Conservation (phyloP, 2,329 filamentous ascomycete genomes). For the Microthyrium microscopicum region DNA sequence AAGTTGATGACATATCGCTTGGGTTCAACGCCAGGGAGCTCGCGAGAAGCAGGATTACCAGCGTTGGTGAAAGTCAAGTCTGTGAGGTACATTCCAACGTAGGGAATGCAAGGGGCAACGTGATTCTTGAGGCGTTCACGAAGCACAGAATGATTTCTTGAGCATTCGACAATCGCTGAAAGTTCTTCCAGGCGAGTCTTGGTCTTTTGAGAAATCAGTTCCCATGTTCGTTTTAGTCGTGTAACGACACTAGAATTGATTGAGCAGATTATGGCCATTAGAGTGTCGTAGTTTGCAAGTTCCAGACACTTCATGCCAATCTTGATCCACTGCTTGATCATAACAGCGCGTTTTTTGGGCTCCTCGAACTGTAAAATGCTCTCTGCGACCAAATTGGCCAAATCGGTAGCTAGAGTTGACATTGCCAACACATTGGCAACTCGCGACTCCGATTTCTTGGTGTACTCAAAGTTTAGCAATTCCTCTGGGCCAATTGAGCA, state of each 20-base stretch:
- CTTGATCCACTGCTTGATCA: slow-evolving; percentile 95
- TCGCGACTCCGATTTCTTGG: slow-evolving; percentile 63
- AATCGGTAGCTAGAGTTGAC: slow-evolving; percentile 79
- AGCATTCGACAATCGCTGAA: slow-evolving; percentile 71
- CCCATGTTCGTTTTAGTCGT: slow-evolving; percentile 83
- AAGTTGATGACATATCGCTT: slow-evolving; percentile 70
- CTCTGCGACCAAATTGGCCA: slow-evolving; percentile 85
- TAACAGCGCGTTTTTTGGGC: slow-evolving; percentile 72
- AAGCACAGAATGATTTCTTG: slow-evolving; percentile 79
- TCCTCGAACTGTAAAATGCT: slow-evolving; percentile 81
- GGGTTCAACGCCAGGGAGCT: slow-evolving; percentile 45
- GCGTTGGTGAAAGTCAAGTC: slow-evolving; percentile 93
- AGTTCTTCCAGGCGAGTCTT: slow-evolving; percentile 64
- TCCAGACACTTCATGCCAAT: slow-evolving; percentile 73
- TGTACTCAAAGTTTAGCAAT: slow-evolving; percentile 83
- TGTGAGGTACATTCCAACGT: slow-evolving; percentile 90
- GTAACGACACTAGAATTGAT: slow-evolving; percentile 83
- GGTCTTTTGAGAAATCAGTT: slow-evolving; percentile 66
- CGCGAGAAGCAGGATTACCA: slow-evolving; percentile 74
- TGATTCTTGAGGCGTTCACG: slow-evolving; percentile 71
- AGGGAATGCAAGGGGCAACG: slow-evolving; percentile 82
- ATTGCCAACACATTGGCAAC: slow-evolving; percentile 87
- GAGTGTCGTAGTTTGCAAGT: slow-evolving; percentile 84
- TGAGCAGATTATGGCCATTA: slow-evolving; percentile 95
- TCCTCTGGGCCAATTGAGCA: slow-evolving; percentile 86